phyloP scores from a whole-genome alignment of 495 filamentous ascomycete species.

The Friedmanniomyces endolithicus region DNA sequence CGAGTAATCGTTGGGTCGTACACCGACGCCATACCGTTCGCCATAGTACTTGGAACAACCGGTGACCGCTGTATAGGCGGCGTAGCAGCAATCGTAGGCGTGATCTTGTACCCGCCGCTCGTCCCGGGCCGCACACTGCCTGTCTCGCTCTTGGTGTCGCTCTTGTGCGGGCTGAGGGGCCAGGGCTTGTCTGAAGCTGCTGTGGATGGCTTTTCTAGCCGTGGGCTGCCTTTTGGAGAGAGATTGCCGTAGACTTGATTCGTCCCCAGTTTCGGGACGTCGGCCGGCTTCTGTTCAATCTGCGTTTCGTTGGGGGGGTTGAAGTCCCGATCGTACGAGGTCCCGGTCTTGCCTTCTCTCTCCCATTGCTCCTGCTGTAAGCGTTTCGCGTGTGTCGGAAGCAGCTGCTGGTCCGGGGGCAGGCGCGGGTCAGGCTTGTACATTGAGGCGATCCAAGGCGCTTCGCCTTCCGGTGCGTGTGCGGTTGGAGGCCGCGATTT shows the following conservation, averaged over 20 bases:
- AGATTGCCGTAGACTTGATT: not conserved
- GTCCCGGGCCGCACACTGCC: conserved; percentile 16
- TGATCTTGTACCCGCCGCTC: conserved; percentile 29
- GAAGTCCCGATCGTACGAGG: conserved; percentile 71
- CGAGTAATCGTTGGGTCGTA: not conserved
- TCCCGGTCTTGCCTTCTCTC: conserved; percentile 71
- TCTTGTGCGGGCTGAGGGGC: conserved; percentile 23
- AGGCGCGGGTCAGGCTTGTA: conserved; percentile 93
- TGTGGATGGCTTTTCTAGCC: not conserved
- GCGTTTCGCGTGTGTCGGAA: conserved; percentile 84
- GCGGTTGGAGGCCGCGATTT: conserved; percentile 42
- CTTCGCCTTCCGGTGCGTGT: conserved; percentile 77
- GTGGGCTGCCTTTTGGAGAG: not conserved
- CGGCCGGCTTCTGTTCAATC: conserved; percentile 8
- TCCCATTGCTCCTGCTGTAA: conserved; percentile 94
- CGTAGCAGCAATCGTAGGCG: conserved; percentile 26
- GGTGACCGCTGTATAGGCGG: conserved; percentile 10
- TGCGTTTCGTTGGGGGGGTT: conserved; percentile 49
- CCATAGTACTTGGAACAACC: not conserved
- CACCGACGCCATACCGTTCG: not conserved
- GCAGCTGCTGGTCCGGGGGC: conserved; percentile 86
- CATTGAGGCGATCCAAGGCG: conserved; percentile 87
- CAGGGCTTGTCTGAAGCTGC: conserved; percentile 3
- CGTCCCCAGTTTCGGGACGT: not conserved
- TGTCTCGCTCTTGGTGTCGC: conserved; percentile 5